Base-by-base conservation (phyloP, 78 protist species). In the Dictyostelium purpureum region DNA sequence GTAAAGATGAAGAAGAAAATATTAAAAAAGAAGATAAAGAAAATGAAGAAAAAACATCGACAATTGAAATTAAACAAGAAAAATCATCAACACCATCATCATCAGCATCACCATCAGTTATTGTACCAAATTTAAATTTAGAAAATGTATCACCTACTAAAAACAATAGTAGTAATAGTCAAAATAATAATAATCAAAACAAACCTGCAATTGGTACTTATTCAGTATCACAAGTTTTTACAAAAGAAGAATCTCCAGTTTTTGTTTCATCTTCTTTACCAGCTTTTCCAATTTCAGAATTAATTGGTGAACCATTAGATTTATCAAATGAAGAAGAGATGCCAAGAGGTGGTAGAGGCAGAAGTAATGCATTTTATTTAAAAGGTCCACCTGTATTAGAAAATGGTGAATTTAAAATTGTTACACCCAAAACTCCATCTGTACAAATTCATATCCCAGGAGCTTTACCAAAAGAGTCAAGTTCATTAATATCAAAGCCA, bases 311-410 rank as follows among this genome's bases (percentile, higher is more conserved):
- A 4, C 38, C 52, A 33, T 9, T 10, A 12, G 18, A 38, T 6
- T 26, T 21, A 26, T 28, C 51, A 40, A 31, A 37, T 5, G 92
- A 85, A 5, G 92, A 85, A 35, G 92, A 77, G 12, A 45, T 73
- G 43, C 92, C 92, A 59, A 42, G 59, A 12, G 92, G 92, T 47
- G 92, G 92, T 45, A 54, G 92, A 40, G 92, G 92, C 7, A 37
- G 92, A 38, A 73, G 82, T 47, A 85, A 85, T 73, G 92, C 92
- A 1, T 85, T 85, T n/a, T 85, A 85, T 59, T 26, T 85, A 76
- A 70, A 65, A 47, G 83, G 82, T 9, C 79, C 92, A 85, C 92
- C 92, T 40, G n/a, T 66, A 7, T 56, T 81, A 9, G 79, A 33
- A 19, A 83, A 83, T 70, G 92, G 92, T 21, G 92, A 85, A 28